Evolutionary conservation across 306 rosid species (phyloP).

Genomic region (Prosopis cineraria): DNA sequence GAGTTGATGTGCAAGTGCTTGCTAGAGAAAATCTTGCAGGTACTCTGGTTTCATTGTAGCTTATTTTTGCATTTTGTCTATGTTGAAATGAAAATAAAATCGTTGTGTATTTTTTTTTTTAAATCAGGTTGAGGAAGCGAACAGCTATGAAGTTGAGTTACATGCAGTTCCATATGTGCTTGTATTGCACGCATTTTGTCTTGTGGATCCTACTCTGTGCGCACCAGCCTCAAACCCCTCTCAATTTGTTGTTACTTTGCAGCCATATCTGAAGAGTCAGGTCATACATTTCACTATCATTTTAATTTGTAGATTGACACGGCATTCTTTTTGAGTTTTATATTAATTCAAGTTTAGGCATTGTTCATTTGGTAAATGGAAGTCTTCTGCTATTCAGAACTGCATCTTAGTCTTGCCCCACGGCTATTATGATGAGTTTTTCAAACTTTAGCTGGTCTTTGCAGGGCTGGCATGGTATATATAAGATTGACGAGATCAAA

Average conservation of each 20-base stretch:
- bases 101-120: slow-evolving; percentile 28
- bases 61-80: slow-evolving; percentile 7
- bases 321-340: slow-evolving; percentile 18
- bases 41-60: slow-evolving; percentile 33
- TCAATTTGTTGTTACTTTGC: slow-evolving; percentile 95
- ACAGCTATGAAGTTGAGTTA: slow-evolving; percentile 66
- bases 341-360: background rate
- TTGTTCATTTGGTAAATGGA: slow-evolving; percentile 8
- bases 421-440: slow-evolving; percentile 22
- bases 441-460: slow-evolving; percentile 9
- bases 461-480: background rate
- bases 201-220: slow-evolving; percentile 90
- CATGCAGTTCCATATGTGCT: slow-evolving; percentile 84
- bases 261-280: slow-evolving; percentile 95
- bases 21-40: slow-evolving; percentile 94
- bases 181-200: slow-evolving; percentile 92
- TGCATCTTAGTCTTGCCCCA: background rate
- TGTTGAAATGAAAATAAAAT: slow-evolving; percentile 27
- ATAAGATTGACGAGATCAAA: background rate
- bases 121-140: slow-evolving; percentile 86
- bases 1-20: slow-evolving; percentile 98
- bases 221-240: slow-evolving; percentile 94
- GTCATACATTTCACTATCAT: slow-evolving; percentile 41
- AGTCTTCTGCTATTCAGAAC: slow-evolving; percentile 1
- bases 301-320: slow-evolving; percentile 14